A percentile compares a stretch with the other conserved stretches of the same genome.
These are phyloP conservation scores for Stemphylium vesicarium DNA, from an alignment of 2,329 filamentous ascomycete genomes.

Conservation along the genomic window DNA sequence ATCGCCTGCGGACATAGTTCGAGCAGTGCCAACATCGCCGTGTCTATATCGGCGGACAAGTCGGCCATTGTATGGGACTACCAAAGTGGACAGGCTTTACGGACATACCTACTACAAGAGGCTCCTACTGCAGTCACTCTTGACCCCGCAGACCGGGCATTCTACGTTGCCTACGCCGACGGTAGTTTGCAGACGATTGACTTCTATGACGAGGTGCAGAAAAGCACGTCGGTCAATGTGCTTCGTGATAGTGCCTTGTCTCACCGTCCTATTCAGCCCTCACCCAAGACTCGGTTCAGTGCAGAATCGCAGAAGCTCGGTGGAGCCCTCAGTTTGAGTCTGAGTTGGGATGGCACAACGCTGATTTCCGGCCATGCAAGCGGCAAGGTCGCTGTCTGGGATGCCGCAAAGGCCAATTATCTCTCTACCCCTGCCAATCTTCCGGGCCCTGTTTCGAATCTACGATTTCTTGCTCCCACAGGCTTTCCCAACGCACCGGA, in stretches of 20 bases:
- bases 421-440: constrained; percentile 72
- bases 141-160: constrained; percentile 82
- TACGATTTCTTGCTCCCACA: constrained; percentile 72
- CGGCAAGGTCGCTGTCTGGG: constrained; percentile 83
- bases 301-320: constrained; percentile 69
- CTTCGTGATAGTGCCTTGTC: constrained; percentile 62
- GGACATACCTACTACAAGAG: constrained; percentile 81
- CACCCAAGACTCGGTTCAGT: constrained; percentile 50
- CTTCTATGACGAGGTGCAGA: constrained; percentile 64
- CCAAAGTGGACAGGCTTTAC: constrained; percentile 73
- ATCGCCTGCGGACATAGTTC: constrained; percentile 69
- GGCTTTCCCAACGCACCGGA: constrained; percentile 49
- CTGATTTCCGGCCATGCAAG: constrained; percentile 81
- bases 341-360: constrained; percentile 82
- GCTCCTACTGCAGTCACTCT: constrained; percentile 74
- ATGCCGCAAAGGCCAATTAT: constrained; percentile 73
- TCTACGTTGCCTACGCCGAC: constrained; percentile 81
- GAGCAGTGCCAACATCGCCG: constrained; percentile 78
- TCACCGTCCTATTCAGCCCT: constrained; percentile 57
- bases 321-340: constrained; percentile 68
- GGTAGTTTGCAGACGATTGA: constrained; percentile 81
- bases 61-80: constrained; percentile 95
- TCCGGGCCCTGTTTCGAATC: constrained; percentile 81
- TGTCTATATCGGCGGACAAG: constrained; percentile 85
- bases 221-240: constrained; percentile 48